Conservation (phyloP, 495 filamentous ascomycete species). For the Hypoxylon intermedium region DNA sequence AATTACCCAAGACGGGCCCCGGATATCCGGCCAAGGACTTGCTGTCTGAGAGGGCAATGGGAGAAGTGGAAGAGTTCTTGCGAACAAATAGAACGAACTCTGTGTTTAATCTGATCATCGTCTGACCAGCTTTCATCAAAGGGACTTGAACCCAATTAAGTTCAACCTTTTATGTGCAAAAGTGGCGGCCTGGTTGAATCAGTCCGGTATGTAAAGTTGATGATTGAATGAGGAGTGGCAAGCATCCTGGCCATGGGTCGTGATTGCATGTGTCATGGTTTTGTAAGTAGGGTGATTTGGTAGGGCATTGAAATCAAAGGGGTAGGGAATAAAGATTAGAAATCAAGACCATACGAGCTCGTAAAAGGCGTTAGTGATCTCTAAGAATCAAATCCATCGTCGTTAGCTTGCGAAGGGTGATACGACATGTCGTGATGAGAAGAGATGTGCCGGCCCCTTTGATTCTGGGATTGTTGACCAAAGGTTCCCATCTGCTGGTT, state of each 20-base stretch:
- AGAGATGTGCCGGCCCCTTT: not conserved
- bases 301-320: no score
- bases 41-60: not conserved
- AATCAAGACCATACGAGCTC: not conserved
- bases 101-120: no score
- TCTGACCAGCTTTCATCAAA: no score
- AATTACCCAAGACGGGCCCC: not conserved
- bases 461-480: not conserved
- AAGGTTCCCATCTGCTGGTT: not conserved
- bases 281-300: no score
- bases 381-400: slow-evolving; percentile 9
- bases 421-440: slow-evolving; percentile 3
- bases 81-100: no score
- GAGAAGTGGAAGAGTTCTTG: not conserved
- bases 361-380: not conserved
- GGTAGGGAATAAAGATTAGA: not conserved
- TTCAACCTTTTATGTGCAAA: no score
- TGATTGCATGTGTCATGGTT: no score
- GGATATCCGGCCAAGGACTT: not conserved
- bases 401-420: slow-evolving; percentile 8
- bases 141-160: no score
- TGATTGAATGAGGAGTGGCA: no score
- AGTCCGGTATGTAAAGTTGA: no score
- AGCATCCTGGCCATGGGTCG: no score
- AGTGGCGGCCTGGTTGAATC: no score